phyloP scores from a whole-genome alignment of 495 filamentous ascomycete species.

The Aspergillus diversus region DNA sequence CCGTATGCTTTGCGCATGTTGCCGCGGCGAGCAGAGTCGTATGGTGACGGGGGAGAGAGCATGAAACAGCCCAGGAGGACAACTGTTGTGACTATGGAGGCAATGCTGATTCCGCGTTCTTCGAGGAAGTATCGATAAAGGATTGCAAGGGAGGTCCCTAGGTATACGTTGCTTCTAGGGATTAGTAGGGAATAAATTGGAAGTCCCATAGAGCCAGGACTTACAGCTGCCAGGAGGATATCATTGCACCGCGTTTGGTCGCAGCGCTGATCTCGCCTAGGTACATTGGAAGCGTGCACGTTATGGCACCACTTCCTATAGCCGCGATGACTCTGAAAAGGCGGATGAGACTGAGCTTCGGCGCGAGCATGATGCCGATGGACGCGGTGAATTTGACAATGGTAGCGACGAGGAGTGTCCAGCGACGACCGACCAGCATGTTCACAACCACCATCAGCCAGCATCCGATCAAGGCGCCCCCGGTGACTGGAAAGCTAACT shows the following conservation, averaged over 20 bases:
- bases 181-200: too few species aligned
- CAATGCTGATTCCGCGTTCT: neutral
- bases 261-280: neutral
- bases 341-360: neutral
- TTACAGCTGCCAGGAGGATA: neutral
- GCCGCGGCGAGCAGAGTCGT: neutral
- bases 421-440: neutral
- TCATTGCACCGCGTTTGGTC: neutral
- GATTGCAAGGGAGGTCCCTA: neutral
- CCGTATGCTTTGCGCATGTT: neutral
- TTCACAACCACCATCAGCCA: neutral
- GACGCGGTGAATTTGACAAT: neutral
- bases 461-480: neutral
- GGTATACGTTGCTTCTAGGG: neutral
- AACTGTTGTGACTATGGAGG: neutral
- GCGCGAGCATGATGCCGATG: neutral
- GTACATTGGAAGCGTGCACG: neutral
- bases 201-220: too few species aligned
- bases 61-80: neutral
- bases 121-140: neutral
- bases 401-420: neutral
- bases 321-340: neutral
- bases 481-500: neutral
- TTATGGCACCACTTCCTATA: neutral
- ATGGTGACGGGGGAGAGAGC: neutral